Conservation (phyloP, 345 rosid genomes). For the Linum lewisii region DNA sequence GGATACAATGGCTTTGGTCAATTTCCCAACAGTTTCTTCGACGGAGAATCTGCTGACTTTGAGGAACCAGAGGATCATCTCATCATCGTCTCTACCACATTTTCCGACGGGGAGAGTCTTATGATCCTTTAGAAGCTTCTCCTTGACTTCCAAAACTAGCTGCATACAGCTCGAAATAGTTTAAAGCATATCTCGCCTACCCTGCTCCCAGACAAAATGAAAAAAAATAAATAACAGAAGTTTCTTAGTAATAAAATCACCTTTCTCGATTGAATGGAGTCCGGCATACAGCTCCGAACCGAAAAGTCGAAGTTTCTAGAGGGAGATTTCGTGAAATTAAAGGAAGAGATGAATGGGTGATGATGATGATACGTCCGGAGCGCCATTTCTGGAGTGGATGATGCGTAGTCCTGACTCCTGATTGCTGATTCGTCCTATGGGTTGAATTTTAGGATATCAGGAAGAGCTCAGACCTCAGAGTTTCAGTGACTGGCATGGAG, state of each 20-base stretch:
- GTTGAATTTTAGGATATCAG: too few species aligned
- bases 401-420: too few species aligned
- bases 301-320: conserved; percentile 34
- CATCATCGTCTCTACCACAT: conserved; percentile 90
- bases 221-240: background rate
- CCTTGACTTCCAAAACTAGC: conserved; percentile 70
- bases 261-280: conserved; percentile 36
- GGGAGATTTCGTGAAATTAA: conserved; percentile 16
- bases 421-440: too few species aligned
- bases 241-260: conserved; percentile 15
- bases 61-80: conserved; percentile 80
- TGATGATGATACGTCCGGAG: conserved; percentile 14
- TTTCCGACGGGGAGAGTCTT: conserved; percentile 60
- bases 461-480: background rate
- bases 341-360: conserved; percentile 16
- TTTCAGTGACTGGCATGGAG: background rate
- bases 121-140: conserved; percentile 53
- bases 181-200: conserved; percentile 13
- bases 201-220: background rate
- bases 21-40: conserved; percentile 50
- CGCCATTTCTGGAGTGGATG: conserved; percentile 21
- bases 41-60: conserved; percentile 62
- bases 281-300: conserved; percentile 26
- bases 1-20: conserved; percentile 82
- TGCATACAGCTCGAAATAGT: too few species aligned